A percentile compares a stretch with the other conserved stretches of the same genome.
Evolutionary conservation across 1,139 yeast genomes (phyloP).

Genomic region (Magnusiomyces suaveolens): DNA sequence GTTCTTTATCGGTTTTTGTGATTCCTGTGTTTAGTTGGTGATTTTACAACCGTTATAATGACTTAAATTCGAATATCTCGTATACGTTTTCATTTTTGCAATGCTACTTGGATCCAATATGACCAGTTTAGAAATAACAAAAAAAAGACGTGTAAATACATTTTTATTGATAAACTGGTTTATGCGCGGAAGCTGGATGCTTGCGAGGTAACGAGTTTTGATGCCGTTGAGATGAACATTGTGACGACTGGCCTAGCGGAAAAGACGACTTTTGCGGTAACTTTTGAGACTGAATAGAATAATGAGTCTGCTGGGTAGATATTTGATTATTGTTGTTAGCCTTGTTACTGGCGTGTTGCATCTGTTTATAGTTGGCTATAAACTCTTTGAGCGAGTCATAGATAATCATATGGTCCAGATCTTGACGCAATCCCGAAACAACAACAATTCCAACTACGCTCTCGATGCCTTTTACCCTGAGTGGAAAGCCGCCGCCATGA

Average conservation of each 20-base stretch:
- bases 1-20: too few species aligned
- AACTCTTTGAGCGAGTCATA: not conserved
- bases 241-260: not conserved
- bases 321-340: too few species aligned
- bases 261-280: not conserved
- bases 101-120: too few species aligned
- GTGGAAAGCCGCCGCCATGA: constrained; percentile 46
- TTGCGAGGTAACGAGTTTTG: too few species aligned
- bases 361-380: not conserved
- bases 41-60: too few species aligned
- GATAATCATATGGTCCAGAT: constrained; percentile 24
- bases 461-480: not conserved
- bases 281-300: not conserved
- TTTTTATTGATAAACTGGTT: not conserved
- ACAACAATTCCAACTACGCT: constrained; percentile 39
- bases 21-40: too few species aligned
- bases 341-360: not conserved
- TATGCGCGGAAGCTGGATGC: not conserved
- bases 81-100: too few species aligned
- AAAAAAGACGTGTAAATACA: too few species aligned
- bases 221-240: not conserved
- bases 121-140: too few species aligned
- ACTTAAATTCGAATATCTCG: too few species aligned
- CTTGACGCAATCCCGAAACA: constrained; percentile 27
- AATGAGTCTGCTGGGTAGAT: too few species aligned